Evolutionary conservation across 2,329 filamentous ascomycete genomes (phyloP).

Genomic region (Elsinoe necatrix): DNA sequence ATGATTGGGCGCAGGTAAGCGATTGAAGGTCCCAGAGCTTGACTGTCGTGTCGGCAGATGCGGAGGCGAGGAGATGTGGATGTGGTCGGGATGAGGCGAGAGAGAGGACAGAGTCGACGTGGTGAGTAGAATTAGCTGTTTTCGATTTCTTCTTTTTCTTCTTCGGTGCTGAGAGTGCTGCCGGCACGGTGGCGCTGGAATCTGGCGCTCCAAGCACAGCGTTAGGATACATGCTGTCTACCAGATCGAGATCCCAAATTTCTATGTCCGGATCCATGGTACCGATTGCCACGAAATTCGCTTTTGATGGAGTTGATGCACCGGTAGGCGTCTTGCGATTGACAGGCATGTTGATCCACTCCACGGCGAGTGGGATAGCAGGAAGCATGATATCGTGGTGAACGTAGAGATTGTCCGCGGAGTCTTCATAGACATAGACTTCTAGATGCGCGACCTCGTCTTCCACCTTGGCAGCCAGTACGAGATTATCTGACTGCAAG

Average conservation of each 20-base stretch:
- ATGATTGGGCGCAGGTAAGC: constrained; percentile 87
- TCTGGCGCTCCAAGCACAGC: constrained; percentile 78
- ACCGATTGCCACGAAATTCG: constrained; percentile 89
- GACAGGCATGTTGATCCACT: constrained; percentile 92
- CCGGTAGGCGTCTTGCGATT: constrained; percentile 46
- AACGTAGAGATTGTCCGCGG: constrained; percentile 91
- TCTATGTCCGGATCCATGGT: constrained; percentile 99
- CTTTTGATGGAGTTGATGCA: constrained; percentile 39
- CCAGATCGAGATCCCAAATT: constrained; percentile 91
- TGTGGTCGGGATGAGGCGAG: constrained; percentile 89
- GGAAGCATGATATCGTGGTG: constrained; percentile 99
- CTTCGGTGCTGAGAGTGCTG: constrained; percentile 44
- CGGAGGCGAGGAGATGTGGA: constrained; percentile 86
- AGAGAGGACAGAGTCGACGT: constrained; percentile 87
- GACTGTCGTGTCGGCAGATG: constrained; percentile 91
- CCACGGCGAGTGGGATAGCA: constrained; percentile 86
- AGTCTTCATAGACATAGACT: constrained; percentile 95
- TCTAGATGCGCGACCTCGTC: constrained; percentile 95
- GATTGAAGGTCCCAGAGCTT: constrained; percentile 97
- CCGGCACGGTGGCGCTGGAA: constrained; percentile 20
- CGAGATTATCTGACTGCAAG: constrained; percentile 81
- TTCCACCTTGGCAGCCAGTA: constrained; percentile 88
- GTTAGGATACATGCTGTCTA: constrained; percentile 97
- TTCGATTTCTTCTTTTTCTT: constrained; percentile 87
- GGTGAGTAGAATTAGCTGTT: constrained; percentile 83